These are phyloP conservation scores for Closterium sp. DNA, from an alignment of 139 green algal genomes.

Conservation along the genomic window DNA sequence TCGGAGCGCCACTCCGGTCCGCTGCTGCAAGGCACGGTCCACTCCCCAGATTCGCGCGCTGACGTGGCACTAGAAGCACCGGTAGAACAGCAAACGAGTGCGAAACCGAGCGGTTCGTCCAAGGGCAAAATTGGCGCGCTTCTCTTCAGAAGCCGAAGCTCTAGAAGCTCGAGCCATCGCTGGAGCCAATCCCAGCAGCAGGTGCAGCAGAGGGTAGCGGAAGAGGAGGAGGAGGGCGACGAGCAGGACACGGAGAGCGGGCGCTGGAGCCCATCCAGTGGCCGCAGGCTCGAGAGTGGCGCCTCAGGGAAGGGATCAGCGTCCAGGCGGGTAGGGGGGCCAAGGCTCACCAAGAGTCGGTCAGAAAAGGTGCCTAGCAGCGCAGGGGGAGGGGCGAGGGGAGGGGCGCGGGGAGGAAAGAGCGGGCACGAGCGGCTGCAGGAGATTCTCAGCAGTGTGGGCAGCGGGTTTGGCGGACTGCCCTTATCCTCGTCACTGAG, in stretches of 20 bases:
- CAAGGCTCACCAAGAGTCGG: not conserved
- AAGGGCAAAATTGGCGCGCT: not conserved
- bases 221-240: not conserved
- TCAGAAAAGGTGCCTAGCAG: not conserved
- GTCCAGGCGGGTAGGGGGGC: not conserved
- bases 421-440: constrained; percentile 5
- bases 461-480: not conserved
- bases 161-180: not conserved
- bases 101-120: not conserved
- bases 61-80: not conserved
- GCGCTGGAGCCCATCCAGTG: not conserved
- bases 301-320: not conserved
- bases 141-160: not conserved
- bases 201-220: not conserved
- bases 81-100: not conserved
- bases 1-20: not conserved
- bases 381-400: not conserved
- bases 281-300: not conserved
- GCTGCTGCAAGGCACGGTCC: not conserved
- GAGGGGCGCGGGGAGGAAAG: not conserved
- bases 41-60: not conserved
- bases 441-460: not conserved
- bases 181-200: not conserved
- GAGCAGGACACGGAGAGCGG: not conserved
- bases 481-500: not conserved